Evolutionary conservation across 352 stramenopile species (phyloP).

Genomic region (Pythium dissimile): DNA sequence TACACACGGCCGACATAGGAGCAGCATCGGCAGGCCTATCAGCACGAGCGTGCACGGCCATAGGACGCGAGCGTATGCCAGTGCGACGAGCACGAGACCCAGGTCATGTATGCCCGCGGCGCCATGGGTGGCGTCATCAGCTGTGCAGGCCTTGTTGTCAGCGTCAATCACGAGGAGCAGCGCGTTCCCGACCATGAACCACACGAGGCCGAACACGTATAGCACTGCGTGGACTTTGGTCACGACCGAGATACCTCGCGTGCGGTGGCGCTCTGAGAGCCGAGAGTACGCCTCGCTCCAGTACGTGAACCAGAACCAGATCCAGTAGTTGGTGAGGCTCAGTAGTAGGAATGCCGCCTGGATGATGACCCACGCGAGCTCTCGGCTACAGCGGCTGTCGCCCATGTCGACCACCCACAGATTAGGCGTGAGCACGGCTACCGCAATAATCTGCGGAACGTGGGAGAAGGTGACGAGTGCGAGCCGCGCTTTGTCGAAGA

Average conservation of each 20-base stretch:
- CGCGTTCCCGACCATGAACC: conserved; percentile 24
- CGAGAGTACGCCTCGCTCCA: conserved; percentile 8
- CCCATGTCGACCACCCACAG: conserved; percentile 19
- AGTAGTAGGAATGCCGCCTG: conserved; percentile 17
- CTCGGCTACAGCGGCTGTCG: conserved; percentile 13
- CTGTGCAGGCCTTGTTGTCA: conserved; percentile 9
- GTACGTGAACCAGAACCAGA: conserved; percentile 26
- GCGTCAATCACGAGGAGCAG: conserved; percentile 20
- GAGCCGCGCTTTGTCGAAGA: conserved; percentile 18
- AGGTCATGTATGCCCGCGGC: conserved; percentile 14
- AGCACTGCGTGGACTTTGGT: conserved; percentile 19
- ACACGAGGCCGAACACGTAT: conserved; percentile 21
- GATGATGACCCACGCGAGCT: conserved; percentile 22
- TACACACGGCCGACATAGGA: conserved; percentile 20
- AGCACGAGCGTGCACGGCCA: conserved; percentile 23
- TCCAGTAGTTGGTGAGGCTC: conserved; percentile 20
- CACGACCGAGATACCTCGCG: conserved; percentile 3
- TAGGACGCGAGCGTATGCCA: conserved; percentile 24
- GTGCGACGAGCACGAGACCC: conserved; percentile 6
- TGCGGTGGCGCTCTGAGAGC: conserved; percentile 5
- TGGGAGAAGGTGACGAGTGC: conserved; percentile 12
- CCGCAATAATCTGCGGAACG: conserved; percentile 18
- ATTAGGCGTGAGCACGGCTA: conserved; percentile 13
- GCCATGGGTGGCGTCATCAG: not conserved
- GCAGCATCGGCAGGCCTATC: conserved; percentile 11